phyloP scores from a whole-genome alignment of 352 stramenopile species.

The Salisapilia sapeloensis region DNA sequence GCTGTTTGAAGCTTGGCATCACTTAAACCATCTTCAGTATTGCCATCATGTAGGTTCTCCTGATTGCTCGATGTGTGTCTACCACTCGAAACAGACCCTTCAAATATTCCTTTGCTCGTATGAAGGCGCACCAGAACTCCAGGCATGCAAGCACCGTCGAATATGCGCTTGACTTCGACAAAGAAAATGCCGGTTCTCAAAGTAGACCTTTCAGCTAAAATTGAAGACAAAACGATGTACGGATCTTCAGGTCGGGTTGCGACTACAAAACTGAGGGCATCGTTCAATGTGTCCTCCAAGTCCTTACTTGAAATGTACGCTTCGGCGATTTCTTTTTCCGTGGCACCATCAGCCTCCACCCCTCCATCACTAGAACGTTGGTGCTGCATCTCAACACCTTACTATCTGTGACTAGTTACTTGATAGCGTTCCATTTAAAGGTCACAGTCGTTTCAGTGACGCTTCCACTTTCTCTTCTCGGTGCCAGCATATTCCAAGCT shows the following conservation, averaged over 20 bases:
- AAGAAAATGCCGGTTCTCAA: slow-evolving; percentile 48
- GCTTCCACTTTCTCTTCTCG: too few species aligned
- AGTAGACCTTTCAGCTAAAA: slow-evolving; percentile 39
- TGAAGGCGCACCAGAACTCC: slow-evolving; percentile 37
- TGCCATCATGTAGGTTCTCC: slow-evolving; percentile 16
- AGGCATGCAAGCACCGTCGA: slow-evolving; percentile 18
- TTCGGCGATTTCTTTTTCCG: slow-evolving; percentile 64
- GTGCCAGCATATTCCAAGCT: too few species aligned
- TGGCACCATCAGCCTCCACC: too few species aligned
- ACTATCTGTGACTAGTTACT: too few species aligned
- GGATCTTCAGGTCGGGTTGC: slow-evolving; percentile 40
- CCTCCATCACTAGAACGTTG: too few species aligned
- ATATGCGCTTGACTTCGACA: slow-evolving; percentile 32
- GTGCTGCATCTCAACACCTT: too few species aligned
- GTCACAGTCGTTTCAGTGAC: too few species aligned
- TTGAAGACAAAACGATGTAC: slow-evolving; percentile 43
- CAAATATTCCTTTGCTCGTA: slow-evolving; percentile 51
- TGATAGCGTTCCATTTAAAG: too few species aligned
- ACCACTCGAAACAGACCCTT: slow-evolving; percentile 20
- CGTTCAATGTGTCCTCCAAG: slow-evolving; percentile 47
- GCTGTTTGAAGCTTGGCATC: too few species aligned
- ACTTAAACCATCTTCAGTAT: too few species aligned
- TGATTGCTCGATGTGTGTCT: slow-evolving; percentile 18
- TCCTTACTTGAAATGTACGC: slow-evolving; percentile 50
- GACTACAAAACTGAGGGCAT: slow-evolving; percentile 58